Base-by-base conservation (phyloP, 2,329 filamentous ascomycete genomes). In the Fusarium irregulare region DNA sequence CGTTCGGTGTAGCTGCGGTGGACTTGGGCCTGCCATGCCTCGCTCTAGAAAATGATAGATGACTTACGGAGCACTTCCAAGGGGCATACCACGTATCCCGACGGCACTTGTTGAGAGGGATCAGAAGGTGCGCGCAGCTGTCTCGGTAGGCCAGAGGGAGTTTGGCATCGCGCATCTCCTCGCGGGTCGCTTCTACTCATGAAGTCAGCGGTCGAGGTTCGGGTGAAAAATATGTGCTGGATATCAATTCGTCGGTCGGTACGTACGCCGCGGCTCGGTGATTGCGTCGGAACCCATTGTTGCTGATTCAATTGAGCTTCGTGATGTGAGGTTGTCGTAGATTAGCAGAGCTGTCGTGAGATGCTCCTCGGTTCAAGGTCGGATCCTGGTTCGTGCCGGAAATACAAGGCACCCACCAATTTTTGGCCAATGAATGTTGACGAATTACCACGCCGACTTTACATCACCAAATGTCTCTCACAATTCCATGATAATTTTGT, bases 61-160 rank as follows among this genome's bases (percentile, higher is more conserved):
- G 37, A 82, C 91, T 75, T 88, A 98, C 96, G 88, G 93, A 89
- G 82, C 96, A 99, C 87, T 97, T 98, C 96, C 96, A 99, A 20
- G 94, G 94, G 76, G 98, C 84, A 82, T 97, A 99, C 85, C 92
- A 98, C 70, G 93, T 92, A 75, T 97, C 91, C 83, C 89, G 88
- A 68, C 96, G 94, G 87, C 96, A 99, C 78, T 92, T 92, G 85
- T 99, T 99, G 75, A 99, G 87, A 18, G 96, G 96, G 71, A 98
- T 98, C 68, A 98, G 86, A 48, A 99, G 91, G 83, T 96, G 90
- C 69, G 94, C 96, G 85, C 96, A 99, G 83, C 91, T 94, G 83
- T 99, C 96, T 80, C 96, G 90, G 88, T 99, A 99, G 76, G 92
- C 87, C 57, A 98, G 83, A 14, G 96, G 95, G 54, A 98, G 88